Evolutionary conservation across 371 early-diverging fungal species (phyloP).

Genomic region (Mucor sp.): DNA sequence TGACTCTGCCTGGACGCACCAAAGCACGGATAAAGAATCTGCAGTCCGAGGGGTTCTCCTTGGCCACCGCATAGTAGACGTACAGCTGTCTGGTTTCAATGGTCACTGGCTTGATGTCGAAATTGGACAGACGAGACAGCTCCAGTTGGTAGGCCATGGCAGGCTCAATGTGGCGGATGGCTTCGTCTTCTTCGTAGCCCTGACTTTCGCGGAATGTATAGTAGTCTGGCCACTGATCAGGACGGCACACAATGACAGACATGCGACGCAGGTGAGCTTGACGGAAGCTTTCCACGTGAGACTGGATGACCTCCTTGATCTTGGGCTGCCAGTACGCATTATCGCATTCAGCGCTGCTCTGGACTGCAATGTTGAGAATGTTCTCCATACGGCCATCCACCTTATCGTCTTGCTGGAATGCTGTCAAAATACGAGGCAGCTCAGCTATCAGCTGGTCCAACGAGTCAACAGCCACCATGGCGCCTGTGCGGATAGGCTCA

Average conservation of each 20-base stretch:
- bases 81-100: slow-evolving; percentile 92
- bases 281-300: slow-evolving; percentile 64
- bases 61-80: slow-evolving; percentile 94
- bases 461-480: slow-evolving; percentile 63
- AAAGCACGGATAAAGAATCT: slow-evolving; percentile 97
- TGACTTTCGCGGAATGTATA: slow-evolving; percentile 94
- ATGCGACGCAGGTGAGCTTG: slow-evolving; percentile 84
- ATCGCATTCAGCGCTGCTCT: slow-evolving; percentile 51
- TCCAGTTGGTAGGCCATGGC: slow-evolving; percentile 97
- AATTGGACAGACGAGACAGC: slow-evolving; percentile 89
- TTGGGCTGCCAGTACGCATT: slow-evolving; percentile 60
- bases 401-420: slow-evolving; percentile 49
- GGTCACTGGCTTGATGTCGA: slow-evolving; percentile 93
- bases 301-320: slow-evolving; percentile 59
- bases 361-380: slow-evolving; percentile 81
- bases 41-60: slow-evolving; percentile 91
- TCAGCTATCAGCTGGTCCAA: slow-evolving; percentile 54
- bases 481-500: slow-evolving; percentile 71
- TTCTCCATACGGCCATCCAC: slow-evolving; percentile 58
- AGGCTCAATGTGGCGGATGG: slow-evolving; percentile 97
- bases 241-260: slow-evolving; percentile 86
- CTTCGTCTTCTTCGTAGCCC: slow-evolving; percentile 87
- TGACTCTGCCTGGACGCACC: slow-evolving; percentile 88
- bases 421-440: slow-evolving; percentile 55
- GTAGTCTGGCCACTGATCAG: slow-evolving; percentile 85